Base-by-base conservation (phyloP, 2,329 filamentous ascomycete species). In the Calonectria naviculata region DNA sequence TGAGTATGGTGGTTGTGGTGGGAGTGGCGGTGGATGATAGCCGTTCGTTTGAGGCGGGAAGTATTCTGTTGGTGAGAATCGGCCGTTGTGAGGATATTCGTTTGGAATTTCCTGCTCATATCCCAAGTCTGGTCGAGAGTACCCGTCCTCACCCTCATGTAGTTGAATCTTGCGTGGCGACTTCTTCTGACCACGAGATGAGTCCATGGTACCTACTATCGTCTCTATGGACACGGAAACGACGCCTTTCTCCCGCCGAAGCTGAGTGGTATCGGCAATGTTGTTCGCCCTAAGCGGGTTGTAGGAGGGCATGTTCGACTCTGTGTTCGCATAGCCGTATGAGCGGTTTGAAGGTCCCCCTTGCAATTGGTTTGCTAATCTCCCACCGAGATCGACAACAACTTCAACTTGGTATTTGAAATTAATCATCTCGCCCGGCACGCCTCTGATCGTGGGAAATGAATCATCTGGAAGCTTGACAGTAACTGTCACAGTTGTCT, bases 351-450 rank as follows among this genome's bases (percentile, higher is more conserved):
- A 75, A 74, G 87, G 80, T 21, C 92, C 89, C 47, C 91, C 89
- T 78, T 95, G 93, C 62, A 91, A 83, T 73, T 95, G 91, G n/a
- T 90, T 91, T 2, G 92, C 90, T 46, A 98, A 85, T 80, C 95
- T 97, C 42, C 96, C 96, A 56, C 97, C 95, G 0, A 98, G 88
- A 80, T 99, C 97, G 26, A 98, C 91, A 31, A 98, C 92, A 3
- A 98, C 94, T 82, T 99, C 97, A 24, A 98, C 89, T 75, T 95
- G 94, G 80, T 99, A 98, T 76, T 93, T 94, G 85, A 99, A 98
- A 77, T 93, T 95, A 74, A 99, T 97, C 92, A 98, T 97, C 38
- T 94, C 93, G 4, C 96, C 95, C 0, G 97, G 97, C 0, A 98
- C 95, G 66, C 92, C 93, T 31, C 91, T 92, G 73, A 98, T 98